phyloP scores from a whole-genome alignment of 2,329 filamentous ascomycete species.

The Venturia effusa region DNA sequence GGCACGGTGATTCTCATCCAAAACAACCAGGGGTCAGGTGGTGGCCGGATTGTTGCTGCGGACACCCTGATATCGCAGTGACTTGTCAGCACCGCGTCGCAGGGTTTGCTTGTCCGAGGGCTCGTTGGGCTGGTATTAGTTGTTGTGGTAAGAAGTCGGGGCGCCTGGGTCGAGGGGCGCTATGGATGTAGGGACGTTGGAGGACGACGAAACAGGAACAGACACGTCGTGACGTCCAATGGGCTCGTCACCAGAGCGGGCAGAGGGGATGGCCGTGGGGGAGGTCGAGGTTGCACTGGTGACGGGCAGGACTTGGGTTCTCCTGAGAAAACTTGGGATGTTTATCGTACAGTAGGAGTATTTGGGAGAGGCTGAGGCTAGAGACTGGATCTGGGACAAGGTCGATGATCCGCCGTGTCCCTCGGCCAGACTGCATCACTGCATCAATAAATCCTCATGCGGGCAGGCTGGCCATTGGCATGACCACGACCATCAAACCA shows the following conservation, averaged over 20 bases:
- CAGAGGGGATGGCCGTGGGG: neutral
- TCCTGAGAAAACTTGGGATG: too few species aligned
- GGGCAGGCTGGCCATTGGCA: neutral
- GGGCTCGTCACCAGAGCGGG: slow-evolving; percentile 1
- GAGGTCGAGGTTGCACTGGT: too few species aligned
- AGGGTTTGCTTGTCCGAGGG: neutral
- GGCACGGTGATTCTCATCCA: slow-evolving; percentile 3
- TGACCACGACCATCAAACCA: too few species aligned
- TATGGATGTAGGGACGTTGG: neutral
- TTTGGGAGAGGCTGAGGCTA: neutral
- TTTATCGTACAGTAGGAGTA: too few species aligned
- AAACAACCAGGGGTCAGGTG: slow-evolving; percentile 2
- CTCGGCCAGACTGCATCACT: neutral
- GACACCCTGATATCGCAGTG: neutral
- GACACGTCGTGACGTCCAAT: slow-evolving; percentile 2
- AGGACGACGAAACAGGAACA: neutral
- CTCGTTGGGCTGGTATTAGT: neutral
- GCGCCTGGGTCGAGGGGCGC: neutral
- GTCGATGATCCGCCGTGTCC: neutral
- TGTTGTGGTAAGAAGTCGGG: neutral
- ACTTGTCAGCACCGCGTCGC: neutral
- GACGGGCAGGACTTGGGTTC: too few species aligned
- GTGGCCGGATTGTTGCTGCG: neutral
- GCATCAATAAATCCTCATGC: neutral
- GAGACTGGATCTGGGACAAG: neutral